A percentile compares a stretch with the other conserved stretches of the same genome.
Evolutionary conservation across 2,329 filamentous ascomycete genomes (phyloP).

Genomic region (Colletotrichum gigasporum): DNA sequence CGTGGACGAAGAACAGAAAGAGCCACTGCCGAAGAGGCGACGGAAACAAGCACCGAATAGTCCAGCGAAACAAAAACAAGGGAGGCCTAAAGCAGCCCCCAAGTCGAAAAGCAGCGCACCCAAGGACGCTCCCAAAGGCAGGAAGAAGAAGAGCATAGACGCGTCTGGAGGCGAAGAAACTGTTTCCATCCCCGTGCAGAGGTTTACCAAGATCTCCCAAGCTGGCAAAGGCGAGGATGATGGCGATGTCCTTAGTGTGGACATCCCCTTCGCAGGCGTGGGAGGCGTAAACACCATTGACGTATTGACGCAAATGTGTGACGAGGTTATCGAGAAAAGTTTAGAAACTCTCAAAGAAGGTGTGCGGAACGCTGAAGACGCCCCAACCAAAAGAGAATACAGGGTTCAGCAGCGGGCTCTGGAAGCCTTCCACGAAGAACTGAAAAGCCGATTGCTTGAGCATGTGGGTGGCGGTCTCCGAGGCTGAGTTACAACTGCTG

Average conservation of each 20-base stretch:
- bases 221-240: conserved; percentile 50
- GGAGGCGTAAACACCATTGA: conserved; percentile 70
- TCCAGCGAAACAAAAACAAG: conserved; percentile 53
- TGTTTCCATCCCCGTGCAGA: conserved; percentile 68
- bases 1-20: conserved; percentile 39
- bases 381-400: conserved; percentile 61
- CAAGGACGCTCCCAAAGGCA: conserved; percentile 34
- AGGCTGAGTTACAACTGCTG: conserved; percentile 26
- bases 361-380: conserved; percentile 48
- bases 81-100: conserved; percentile 18
- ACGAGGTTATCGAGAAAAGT: conserved; percentile 65
- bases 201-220: conserved; percentile 61
- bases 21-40: conserved; percentile 47
- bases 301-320: conserved; percentile 68
- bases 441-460: conserved; percentile 64
- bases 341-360: conserved; percentile 57
- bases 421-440: conserved; percentile 66
- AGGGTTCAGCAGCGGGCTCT: conserved; percentile 65
- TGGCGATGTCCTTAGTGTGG: conserved; percentile 56
- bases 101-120: conserved; percentile 35
- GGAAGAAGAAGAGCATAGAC: conserved; percentile 30
- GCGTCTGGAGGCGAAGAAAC: conserved; percentile 31
- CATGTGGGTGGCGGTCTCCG: conserved; percentile 57
- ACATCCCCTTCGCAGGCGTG: conserved; percentile 63
- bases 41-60: conserved; percentile 48